Evolutionary conservation across 2,329 filamentous ascomycete species (phyloP).

Genomic region (Pseudocercospora vitis): DNA sequence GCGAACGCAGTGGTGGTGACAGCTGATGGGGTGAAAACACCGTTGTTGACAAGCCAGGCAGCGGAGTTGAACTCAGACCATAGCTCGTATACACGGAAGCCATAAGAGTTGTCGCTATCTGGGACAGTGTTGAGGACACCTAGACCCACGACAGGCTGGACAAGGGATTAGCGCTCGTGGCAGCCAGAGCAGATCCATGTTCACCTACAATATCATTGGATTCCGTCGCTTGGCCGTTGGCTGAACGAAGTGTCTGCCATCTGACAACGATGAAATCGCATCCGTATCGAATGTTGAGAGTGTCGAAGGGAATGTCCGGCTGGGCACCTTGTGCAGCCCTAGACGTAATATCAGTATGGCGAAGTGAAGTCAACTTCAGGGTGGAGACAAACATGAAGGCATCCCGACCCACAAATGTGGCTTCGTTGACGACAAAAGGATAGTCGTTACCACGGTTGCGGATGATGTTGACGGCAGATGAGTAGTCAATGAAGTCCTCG

Average conservation of each 20-base stretch:
- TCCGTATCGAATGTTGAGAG: conserved; percentile 29
- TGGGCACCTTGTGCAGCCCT: conserved; percentile 30
- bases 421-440: conserved; percentile 26
- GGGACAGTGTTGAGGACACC: conserved; percentile 28
- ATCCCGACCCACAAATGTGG: conserved; percentile 28
- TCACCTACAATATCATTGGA: conserved; percentile 28
- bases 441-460: conserved; percentile 28
- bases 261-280: conserved; percentile 30
- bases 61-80: conserved; percentile 34
- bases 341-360: background rate
- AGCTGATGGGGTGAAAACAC: conserved; percentile 25
- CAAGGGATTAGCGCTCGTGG: background rate
- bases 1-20: conserved; percentile 16
- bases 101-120: conserved; percentile 25
- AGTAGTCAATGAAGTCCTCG: conserved; percentile 33
- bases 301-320: conserved; percentile 32
- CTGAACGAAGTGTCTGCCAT: conserved; percentile 29
- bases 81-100: conserved; percentile 29
- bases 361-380: too few relatives aligned
- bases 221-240: conserved; percentile 26
- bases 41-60: conserved; percentile 32
- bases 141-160: conserved; percentile 28
- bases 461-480: conserved; percentile 34
- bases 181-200: background rate
- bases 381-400: conserved; percentile 27